Evolutionary conservation across 495 filamentous ascomycete genomes (phyloP), one percentile per base, ranked within the genome.

Genomic region (Cenococcum geophilum): DNA sequence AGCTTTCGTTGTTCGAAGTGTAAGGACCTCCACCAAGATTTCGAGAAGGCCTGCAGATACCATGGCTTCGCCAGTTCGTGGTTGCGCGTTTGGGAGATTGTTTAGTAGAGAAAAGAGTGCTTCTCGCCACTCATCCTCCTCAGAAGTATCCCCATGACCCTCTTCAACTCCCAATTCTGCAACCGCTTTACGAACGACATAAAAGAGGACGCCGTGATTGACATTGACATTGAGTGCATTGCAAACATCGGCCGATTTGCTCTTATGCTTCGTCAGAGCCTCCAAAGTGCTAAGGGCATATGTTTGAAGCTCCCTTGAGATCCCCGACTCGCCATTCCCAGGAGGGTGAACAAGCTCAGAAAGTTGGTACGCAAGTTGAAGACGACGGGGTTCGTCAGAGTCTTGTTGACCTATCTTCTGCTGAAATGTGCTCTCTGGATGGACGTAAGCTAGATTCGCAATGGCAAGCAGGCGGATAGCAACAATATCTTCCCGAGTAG

Each of bases 181-280:
- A 57, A 96, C 88, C 11, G 89, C 86, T 71, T 92, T 96, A 52
- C 92, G 85, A 35, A 96, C 85, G 60, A 95, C 79, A 70, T 97
- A 97, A 70, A 96, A 86, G n/a, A 99, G 80, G 16, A 97, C 86
- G 14, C 95, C 95, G 66, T 99, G 95, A 69, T 92, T 97, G 57
- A 96, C 91, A 72, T 93, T 93, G 58, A 91, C 87, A 69, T 87
- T 92, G 22, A 99, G 76, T 32, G 92, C 92, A 54, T 89, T 81
- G 61, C 88, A 85, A 16, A 97, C 86, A 64, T 99, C 95, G 18
- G 81, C 70, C 21, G 87, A 80, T 68, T 89, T 93, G 58, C 77
- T 70, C 62, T 89, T 88, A 60, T 92, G 87, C 67, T 87, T 86
- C 11, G 86, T 80, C 45, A 97, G 79, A 9, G 89, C 87, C 73